Percentiles rank a stretch among this genome's conserved stretches.
These are phyloP conservation scores for Botrytis paeoniae DNA, from an alignment of 2,329 filamentous ascomycete genomes.

Conservation along the genomic window DNA sequence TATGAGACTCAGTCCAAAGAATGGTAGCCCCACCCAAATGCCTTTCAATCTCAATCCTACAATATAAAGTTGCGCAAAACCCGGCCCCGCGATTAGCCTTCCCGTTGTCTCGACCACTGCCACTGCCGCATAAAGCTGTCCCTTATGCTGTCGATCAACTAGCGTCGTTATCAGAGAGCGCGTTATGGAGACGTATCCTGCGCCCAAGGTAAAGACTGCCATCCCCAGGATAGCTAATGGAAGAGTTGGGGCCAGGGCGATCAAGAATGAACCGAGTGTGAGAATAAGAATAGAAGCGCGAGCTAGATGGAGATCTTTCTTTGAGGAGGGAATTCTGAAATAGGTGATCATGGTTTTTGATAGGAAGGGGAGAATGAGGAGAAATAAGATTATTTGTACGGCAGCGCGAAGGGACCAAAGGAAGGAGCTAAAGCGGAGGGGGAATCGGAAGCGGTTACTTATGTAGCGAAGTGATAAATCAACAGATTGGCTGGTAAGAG, in stretches of 20 bases:
- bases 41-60: constrained; percentile 30
- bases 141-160: constrained; percentile 32
- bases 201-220: constrained; percentile 31
- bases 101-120: constrained; percentile 31
- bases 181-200: constrained; percentile 25
- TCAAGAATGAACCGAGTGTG: constrained; percentile 25
- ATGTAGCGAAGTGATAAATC: constrained; percentile 32
- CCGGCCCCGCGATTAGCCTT: constrained; percentile 28
- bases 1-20: constrained; percentile 17
- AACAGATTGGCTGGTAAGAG: constrained; percentile 23
- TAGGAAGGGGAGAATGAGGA: constrained; percentile 29
- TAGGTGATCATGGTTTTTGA: constrained; percentile 27
- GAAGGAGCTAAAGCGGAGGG: constrained; percentile 27
- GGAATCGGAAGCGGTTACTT: constrained; percentile 31
- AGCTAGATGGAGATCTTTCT: constrained; percentile 32
- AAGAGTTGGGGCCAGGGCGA: constrained; percentile 28
- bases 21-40: constrained; percentile 34
- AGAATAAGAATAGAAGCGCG: constrained; percentile 27
- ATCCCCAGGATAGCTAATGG: constrained; percentile 28
- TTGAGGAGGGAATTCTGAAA: constrained; percentile 23
- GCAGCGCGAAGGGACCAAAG: constrained; percentile 32
- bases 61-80: constrained; percentile 28
- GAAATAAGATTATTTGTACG: constrained; percentile 30
- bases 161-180: constrained; percentile 31
- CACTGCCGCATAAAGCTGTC: constrained; percentile 31